Evolutionary conservation across 176 grass and related monocot genomes (phyloP).

Genomic region (Pontederia paniculata): DNA sequence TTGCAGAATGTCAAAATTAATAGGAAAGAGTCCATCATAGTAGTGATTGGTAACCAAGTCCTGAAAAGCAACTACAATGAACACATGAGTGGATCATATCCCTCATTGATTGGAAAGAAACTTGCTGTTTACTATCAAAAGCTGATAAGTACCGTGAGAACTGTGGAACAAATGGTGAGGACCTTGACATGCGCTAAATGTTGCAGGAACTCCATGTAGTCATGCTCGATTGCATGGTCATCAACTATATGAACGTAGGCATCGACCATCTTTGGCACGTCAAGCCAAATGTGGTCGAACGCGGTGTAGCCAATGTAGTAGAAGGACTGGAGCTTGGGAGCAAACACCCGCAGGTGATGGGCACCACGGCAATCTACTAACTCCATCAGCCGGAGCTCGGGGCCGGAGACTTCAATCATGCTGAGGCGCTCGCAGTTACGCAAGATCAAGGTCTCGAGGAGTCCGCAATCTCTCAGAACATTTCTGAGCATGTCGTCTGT

Average conservation of each 20-base stretch:
- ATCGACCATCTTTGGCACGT: constrained; percentile 21
- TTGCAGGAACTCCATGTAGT: constrained; percentile 6
- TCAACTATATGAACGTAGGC: constrained; percentile 24
- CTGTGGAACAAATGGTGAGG: constrained; percentile 29
- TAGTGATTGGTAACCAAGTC: no score
- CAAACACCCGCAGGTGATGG: constrained; percentile 7
- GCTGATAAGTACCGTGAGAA: constrained; percentile 26
- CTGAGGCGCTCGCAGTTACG: constrained; percentile 15
- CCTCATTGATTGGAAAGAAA: neutral
- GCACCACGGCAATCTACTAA: constrained; percentile 18
- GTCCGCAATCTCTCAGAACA: constrained; percentile 13
- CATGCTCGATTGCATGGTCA: neutral
- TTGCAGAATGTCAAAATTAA: constrained; percentile 29
- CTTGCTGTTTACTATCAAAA: no score
- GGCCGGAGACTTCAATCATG: constrained; percentile 15
- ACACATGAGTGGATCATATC: neutral
- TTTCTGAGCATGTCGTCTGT: constrained; percentile 11
- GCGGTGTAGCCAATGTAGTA: constrained; percentile 19
- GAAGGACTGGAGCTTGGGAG: constrained; percentile 35
- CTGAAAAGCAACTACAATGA: neutral
- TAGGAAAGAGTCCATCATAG: neutral
- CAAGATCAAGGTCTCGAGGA: constrained; percentile 43
- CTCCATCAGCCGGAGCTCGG: constrained; percentile 23
- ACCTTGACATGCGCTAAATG: constrained; percentile 24
- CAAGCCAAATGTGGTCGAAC: neutral